A percentile compares a stretch with the other conserved stretches of the same genome.
phyloP scores from a whole-genome alignment of 2,329 filamentous ascomycete genomes.

The Trichoderma citrinoviride region DNA sequence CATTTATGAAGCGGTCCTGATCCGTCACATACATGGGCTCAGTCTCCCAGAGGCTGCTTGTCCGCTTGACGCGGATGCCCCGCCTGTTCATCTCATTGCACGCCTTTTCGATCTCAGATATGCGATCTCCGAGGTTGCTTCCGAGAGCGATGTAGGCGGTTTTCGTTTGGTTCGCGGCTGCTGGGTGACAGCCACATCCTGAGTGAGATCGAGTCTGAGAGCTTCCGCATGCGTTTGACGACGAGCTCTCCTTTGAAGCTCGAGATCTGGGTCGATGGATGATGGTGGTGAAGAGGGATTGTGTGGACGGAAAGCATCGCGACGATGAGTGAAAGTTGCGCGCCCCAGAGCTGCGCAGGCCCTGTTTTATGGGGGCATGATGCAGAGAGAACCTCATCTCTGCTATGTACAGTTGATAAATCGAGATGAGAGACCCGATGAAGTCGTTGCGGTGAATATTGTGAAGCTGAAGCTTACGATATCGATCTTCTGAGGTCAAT shows the following conservation, averaged over 20 bases:
- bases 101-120: slow-evolving; percentile 80
- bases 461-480: neutral
- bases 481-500: neutral
- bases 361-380: neutral
- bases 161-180: slow-evolving; percentile 32
- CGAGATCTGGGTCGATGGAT: neutral
- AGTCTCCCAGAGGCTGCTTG: slow-evolving; percentile 91
- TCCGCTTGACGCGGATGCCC: slow-evolving; percentile 71
- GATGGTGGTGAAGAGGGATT: neutral
- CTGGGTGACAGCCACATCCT: slow-evolving; percentile 39
- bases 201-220: slow-evolving; percentile 27
- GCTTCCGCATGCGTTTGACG: neutral
- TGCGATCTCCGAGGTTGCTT: slow-evolving; percentile 85
- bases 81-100: slow-evolving; percentile 72
- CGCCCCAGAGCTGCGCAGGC: slow-evolving; percentile 3
- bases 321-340: slow-evolving; percentile 4
- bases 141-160: slow-evolving; percentile 82
- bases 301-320: neutral
- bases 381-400: slow-evolving; percentile 9
- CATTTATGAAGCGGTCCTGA: slow-evolving; percentile 86
- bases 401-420: neutral
- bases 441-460: neutral
- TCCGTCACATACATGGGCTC: slow-evolving; percentile 94
- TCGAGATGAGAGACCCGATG: neutral
- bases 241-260: neutral